Evolutionary conservation across 768 basidiomycete genomes (phyloP).

Genomic region (Pisolithus sp.): DNA sequence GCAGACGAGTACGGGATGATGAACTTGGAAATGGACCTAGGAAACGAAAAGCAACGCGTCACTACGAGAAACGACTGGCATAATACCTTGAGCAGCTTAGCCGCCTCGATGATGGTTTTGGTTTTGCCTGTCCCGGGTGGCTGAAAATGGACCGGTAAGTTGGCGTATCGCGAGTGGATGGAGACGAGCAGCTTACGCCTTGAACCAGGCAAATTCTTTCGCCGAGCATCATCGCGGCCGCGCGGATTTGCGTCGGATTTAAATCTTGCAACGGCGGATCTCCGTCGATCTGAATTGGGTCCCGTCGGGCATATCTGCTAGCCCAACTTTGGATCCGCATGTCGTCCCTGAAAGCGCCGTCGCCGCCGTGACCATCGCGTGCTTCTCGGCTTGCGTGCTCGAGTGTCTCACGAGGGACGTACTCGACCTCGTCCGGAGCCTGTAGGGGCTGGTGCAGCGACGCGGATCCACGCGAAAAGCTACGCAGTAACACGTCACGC

Average conservation of each 20-base stretch:
- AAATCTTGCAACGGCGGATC: slow-evolving; percentile 64
- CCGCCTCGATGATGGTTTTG: slow-evolving; percentile 81
- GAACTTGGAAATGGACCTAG: slow-evolving; percentile 72
- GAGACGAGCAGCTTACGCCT: slow-evolving; percentile 49
- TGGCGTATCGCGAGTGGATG: background rate
- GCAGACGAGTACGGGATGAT: slow-evolving; percentile 82
- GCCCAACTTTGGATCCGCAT: slow-evolving; percentile 81
- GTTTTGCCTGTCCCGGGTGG: slow-evolving; percentile 94
- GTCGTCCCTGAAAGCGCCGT: slow-evolving; percentile 62
- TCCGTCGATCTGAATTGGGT: slow-evolving; percentile 65
- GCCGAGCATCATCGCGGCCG: slow-evolving; percentile 83
- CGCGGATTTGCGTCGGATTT: slow-evolving; percentile 73
- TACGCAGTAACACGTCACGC: slow-evolving; percentile 61
- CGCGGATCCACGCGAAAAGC: slow-evolving; percentile 35
- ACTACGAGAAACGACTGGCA: background rate
- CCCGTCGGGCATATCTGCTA: slow-evolving; percentile 48
- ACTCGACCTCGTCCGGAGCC: slow-evolving; percentile 33
- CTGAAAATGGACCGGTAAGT: slow-evolving; percentile 29
- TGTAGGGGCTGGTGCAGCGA: slow-evolving; percentile 30
- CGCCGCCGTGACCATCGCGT: slow-evolving; percentile 32
- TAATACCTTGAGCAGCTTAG: slow-evolving; percentile 76
- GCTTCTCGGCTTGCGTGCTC: slow-evolving; percentile 30
- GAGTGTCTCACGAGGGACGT: slow-evolving; percentile 32
- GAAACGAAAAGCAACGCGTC: background rate
- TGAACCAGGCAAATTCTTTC: slow-evolving; percentile 77